A percentile compares a stretch with the other conserved stretches of the same genome.
Conservation (phyloP, 352 stramenopile species). For the Phytophthora chlamydospora region DNA sequence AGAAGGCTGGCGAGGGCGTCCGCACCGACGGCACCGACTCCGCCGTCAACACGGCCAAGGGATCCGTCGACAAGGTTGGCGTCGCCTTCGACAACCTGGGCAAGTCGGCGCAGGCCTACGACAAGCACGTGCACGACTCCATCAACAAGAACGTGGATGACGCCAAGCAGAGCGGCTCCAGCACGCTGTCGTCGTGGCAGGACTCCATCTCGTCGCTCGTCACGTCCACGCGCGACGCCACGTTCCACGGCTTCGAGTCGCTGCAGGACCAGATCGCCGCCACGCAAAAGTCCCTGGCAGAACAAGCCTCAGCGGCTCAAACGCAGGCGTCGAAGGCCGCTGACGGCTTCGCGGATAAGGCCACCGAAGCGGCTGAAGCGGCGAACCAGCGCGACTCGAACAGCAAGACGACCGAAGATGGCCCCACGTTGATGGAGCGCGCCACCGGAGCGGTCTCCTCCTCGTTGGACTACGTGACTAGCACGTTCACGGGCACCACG, state of each 20-base stretch:
- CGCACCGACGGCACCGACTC: conserved; percentile 24
- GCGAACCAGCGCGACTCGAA: conserved; percentile 17
- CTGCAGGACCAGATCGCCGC: conserved; percentile 43
- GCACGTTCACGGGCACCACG: conserved; percentile 12
- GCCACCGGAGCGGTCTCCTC: conserved; percentile 20
- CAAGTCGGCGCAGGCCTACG: conserved; percentile 29
- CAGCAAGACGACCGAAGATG: conserved; percentile 19
- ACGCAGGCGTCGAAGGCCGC: conserved; percentile 7
- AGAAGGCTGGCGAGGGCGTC: conserved; percentile 27
- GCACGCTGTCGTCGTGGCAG: conserved; percentile 21
- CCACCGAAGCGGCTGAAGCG: conserved; percentile 27
- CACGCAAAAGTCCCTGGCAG: conserved; percentile 28
- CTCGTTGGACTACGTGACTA: conserved; percentile 24
- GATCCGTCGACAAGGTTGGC: conserved; percentile 40
- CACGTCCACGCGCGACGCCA: conserved; percentile 35
- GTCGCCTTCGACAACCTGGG: conserved; percentile 35
- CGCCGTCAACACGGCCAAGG: conserved; percentile 29
- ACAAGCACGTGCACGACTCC: conserved; percentile 14
- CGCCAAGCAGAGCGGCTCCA: conserved; percentile 34
- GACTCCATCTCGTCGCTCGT: conserved; percentile 40
- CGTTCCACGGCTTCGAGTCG: conserved; percentile 44
- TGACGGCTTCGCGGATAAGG: conserved; percentile 17
- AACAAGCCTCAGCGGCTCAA: conserved; percentile 23
- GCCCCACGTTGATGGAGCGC: conserved; percentile 37
- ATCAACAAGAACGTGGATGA: conserved; percentile 24